These are phyloP conservation scores for Extremus antarcticus DNA, from an alignment of 495 filamentous ascomycete species.

Conservation along the genomic window DNA sequence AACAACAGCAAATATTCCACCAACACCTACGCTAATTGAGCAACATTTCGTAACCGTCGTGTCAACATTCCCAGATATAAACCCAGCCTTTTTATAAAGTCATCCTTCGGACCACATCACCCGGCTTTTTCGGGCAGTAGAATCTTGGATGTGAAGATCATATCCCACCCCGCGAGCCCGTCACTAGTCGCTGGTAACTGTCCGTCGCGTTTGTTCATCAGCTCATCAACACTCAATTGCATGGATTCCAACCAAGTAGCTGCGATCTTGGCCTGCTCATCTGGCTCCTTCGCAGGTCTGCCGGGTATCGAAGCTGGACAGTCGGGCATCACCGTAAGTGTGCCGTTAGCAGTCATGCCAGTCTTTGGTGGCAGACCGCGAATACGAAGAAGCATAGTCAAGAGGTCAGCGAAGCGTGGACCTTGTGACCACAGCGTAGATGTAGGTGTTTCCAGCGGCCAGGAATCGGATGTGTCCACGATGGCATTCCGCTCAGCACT, in stretches of 20 bases:
- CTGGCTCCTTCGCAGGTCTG: neutral
- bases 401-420: constrained; percentile 56
- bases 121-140: constrained; percentile 2
- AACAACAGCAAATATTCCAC: neutral
- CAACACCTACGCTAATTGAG: neutral
- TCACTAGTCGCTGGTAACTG: neutral
- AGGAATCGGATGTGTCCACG: constrained; percentile 30
- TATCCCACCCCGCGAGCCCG: constrained; percentile 7
- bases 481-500: too few species aligned
- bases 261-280: constrained; percentile 1
- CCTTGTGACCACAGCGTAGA: constrained; percentile 57
- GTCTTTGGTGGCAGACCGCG: constrained; percentile 59
- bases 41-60: neutral
- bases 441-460: constrained; percentile 64
- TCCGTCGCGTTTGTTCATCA: constrained; percentile 4
- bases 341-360: neutral
- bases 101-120: too few species aligned
- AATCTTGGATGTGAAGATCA: constrained; percentile 3
- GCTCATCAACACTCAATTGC: constrained; percentile 1
- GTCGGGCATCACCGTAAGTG: neutral
- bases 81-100: too few species aligned
- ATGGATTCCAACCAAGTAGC: constrained; percentile 7
- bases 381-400: constrained; percentile 66
- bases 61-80: neutral
- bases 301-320: neutral